Evolutionary conservation across 2,329 filamentous ascomycete genomes (phyloP), one percentile per base, ranked within the genome.

Genomic region (Pseudopyricularia javanii): DNA sequence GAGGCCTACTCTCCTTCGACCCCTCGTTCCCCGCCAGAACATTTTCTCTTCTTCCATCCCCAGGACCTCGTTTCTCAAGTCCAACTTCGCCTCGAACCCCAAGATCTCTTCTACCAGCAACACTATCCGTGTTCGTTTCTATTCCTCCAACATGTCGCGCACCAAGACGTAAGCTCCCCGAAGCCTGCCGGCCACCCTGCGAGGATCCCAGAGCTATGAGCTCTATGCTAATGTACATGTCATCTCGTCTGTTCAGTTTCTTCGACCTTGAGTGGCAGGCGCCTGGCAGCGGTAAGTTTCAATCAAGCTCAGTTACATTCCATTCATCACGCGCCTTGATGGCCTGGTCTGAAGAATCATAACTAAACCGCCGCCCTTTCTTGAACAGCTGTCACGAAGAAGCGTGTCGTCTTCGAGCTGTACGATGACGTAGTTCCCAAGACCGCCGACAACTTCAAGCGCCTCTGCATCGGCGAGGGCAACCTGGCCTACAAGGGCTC

Each of bases 381-480:
- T n/a, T n/a, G n/a, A n/a, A n/a, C n/a, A n/a, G n/a, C n/a, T n/a
- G n/a, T n/a, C n/a, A n/a, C n/a, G n/a, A n/a, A n/a, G n/a, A n/a
- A n/a, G n/a, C n/a, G n/a, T n/a, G n/a, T 94, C 60, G 83, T 88
- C 60, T 80, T 93, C 34, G 88, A 88, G 61, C 82, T 94, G 50
- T 94, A 93, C 66, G 88, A 88, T 71, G 89, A 88, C 77, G 91
- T 87, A 43, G 85, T 89, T 30, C 88, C 88, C 62, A 83, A 89
- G 79, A 85, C 82, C 17, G 66, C 70, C 37, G 79, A 83, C 72
- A 87, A 88, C 77, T 87, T 85, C 77, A 83, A 86, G 63, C 84
- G 85, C 65, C 78, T 94, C 58, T 85, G 86, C 61, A 91, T 87
- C 58, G 87, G 87, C 66, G 85, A 91, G 79, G 88, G 91, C 76